Evolutionary conservation across 192 early-diverging fungal genomes (phyloP).

Genomic region (Jimgerdemannia lactiflua): DNA sequence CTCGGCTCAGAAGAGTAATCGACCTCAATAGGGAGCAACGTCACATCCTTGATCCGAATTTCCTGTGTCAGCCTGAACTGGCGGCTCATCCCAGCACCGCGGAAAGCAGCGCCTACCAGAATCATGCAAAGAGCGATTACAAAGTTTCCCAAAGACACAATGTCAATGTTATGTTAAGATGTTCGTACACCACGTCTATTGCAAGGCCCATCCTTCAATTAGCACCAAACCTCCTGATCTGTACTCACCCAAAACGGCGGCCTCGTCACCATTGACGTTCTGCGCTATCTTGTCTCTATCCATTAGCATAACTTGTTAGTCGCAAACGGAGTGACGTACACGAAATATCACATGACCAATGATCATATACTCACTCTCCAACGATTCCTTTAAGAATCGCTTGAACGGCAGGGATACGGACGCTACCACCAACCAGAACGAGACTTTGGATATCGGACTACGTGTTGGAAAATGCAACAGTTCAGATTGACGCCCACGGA

Average conservation of each 20-base stretch:
- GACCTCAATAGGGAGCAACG: constrained; percentile 63
- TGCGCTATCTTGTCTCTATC: constrained; percentile 79
- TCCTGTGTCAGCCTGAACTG: constrained; percentile 81
- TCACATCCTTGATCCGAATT: constrained; percentile 85
- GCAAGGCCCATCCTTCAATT: background rate
- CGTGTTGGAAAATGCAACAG: background rate
- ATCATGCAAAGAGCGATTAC: background rate
- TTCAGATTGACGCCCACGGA: background rate
- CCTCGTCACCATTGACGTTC: constrained; percentile 97
- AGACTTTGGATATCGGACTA: constrained; percentile 75
- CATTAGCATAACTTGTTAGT: constrained; percentile 2
- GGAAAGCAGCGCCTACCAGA: constrained; percentile 76
- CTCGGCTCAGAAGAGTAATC: constrained; percentile 45
- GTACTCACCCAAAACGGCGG: constrained; percentile 70
- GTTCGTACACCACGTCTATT: too few species aligned
- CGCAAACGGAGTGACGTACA: constrained; percentile 1
- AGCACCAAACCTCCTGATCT: background rate
- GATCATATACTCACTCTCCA: constrained; percentile 53
- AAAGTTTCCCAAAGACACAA: background rate
- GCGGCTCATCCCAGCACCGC: constrained; percentile 78
- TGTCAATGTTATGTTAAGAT: background rate
- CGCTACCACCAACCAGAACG: constrained; percentile 93
- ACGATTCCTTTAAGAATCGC: constrained; percentile 59
- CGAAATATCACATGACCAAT: background rate
- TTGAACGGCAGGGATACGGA: constrained; percentile 88